A percentile compares a stretch with the other conserved stretches of the same genome.
Conservation (phyloP, 441 rosid species). For the Arabidopsis hybrid region DNA sequence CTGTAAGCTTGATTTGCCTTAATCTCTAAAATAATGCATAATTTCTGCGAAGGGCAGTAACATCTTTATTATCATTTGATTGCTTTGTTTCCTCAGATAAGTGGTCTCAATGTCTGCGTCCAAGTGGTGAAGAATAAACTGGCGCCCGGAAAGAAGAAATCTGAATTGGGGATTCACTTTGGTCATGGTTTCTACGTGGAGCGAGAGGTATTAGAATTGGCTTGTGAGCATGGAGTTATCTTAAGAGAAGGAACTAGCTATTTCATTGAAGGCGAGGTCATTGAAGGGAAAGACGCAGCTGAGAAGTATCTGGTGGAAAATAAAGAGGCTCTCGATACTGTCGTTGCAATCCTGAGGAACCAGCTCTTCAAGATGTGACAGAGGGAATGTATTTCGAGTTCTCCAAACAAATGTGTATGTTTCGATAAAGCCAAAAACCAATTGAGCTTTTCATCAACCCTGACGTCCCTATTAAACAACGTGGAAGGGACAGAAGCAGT, state of each 20-base stretch:
- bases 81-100: slow-evolving; percentile 53
- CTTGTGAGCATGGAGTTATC: slow-evolving; percentile 70
- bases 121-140: slow-evolving; percentile 94
- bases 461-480: neutral
- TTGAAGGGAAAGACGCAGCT: slow-evolving; percentile 52
- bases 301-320: slow-evolving; percentile 59
- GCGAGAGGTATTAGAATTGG: slow-evolving; percentile 79
- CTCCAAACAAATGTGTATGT: slow-evolving; percentile 14
- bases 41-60: slow-evolving; percentile 1
- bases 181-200: slow-evolving; percentile 74
- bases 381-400: neutral
- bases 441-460: slow-evolving; percentile 13
- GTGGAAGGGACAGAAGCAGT: slow-evolving; percentile 11
- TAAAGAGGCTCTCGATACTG: slow-evolving; percentile 52
- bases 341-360: slow-evolving; percentile 56
- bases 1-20: slow-evolving; percentile 13
- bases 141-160: slow-evolving; percentile 62
- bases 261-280: slow-evolving; percentile 57
- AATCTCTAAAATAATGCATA: neutral
- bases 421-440: slow-evolving; percentile 16
- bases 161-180: slow-evolving; percentile 70
- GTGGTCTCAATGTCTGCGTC: slow-evolving; percentile 71
- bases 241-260: slow-evolving; percentile 62
- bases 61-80: neutral
- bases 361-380: slow-evolving; percentile 50